Evolutionary conservation across 805 yeast species (phyloP), one percentile per base, ranked within the genome.

Genomic region (Nakazawaea molendinolei): DNA sequence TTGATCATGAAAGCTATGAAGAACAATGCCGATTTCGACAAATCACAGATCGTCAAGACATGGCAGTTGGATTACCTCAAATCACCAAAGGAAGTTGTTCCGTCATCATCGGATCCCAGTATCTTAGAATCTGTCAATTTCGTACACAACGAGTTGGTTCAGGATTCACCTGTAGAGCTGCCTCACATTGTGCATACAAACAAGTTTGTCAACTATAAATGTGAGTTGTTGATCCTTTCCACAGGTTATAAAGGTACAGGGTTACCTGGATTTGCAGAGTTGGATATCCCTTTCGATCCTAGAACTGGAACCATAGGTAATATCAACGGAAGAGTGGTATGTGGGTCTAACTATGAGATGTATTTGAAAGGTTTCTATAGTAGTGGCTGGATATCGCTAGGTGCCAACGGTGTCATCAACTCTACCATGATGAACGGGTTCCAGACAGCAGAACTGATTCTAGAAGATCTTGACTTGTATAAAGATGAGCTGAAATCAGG

Each of bases 401-500:
- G 95, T 1, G 83, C 95, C 6, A 71, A 71, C 20, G 98, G 98
- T 1, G 94, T 86, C 3, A 92, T 92, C 45, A 94, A 95, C 13
- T 70, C 85, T 10, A 86, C 97, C 0, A 84, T 90, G 81, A 71
- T 80, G 69, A 87, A 83, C 41, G 75, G 96, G 1, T 79, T 79
- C 44, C 71, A 75, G 7, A 79, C 90, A 0, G 90, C 86, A 0
- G 85, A 76, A 19, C 60, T 67, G 9, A 65, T 92, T 0, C 49
- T 76, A 13, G 61, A 67, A 24, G 95, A 86, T 47, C 57, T 70
- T 21, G 20, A 21, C 10, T 26, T 39, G 17, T 42, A 33, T 23
- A 44, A 39, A 23, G 33, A 40, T 12, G 40, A 47, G 1, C 40
- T 53, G 15, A 53, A 51, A 41, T 34, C 45, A 12, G 66, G 69